A percentile compares a stretch with the other conserved stretches of the same genome.
Conservation (phyloP, 805 yeast species). For the Yamadazyma sp. region DNA sequence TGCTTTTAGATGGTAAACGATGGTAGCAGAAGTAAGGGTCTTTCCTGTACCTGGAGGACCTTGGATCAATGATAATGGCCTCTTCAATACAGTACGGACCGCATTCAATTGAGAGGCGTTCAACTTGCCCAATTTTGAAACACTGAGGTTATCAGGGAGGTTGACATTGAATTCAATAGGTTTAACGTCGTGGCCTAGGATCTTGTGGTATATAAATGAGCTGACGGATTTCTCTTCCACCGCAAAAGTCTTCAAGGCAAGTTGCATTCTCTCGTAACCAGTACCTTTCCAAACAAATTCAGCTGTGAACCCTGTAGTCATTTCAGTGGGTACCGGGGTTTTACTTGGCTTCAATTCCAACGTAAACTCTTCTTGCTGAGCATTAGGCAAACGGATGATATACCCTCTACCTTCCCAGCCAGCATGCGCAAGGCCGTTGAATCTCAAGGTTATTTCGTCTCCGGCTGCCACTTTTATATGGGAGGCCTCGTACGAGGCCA, state of each 20-base stretch:
- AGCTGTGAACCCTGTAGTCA: slow-evolving; percentile 69
- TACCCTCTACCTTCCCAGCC: slow-evolving; percentile 72
- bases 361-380: slow-evolving; percentile 65
- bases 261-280: slow-evolving; percentile 80
- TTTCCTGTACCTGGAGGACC: slow-evolving; percentile 90
- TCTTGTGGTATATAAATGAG: slow-evolving; percentile 69
- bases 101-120: slow-evolving; percentile 82
- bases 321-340: slow-evolving; percentile 56
- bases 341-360: slow-evolving; percentile 56
- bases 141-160: slow-evolving; percentile 62
- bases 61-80: slow-evolving; percentile 80
- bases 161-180: slow-evolving; percentile 59
- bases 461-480: slow-evolving; percentile 78
- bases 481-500: slow-evolving; percentile 65
- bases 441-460: slow-evolving; percentile 72
- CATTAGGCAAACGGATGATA: slow-evolving; percentile 68
- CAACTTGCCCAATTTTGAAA: slow-evolving; percentile 65
- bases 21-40: slow-evolving; percentile 89
- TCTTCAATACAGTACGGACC: slow-evolving; percentile 61
- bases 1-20: slow-evolving; percentile 71
- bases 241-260: slow-evolving; percentile 72
- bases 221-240: slow-evolving; percentile 65
- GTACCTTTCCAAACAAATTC: slow-evolving; percentile 90
- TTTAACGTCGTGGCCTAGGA: slow-evolving; percentile 77
- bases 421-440: slow-evolving; percentile 52